A percentile compares a stretch with the other conserved stretches of the same genome.
Conservation (phyloP, 371 early-diverging fungal genomes). For the Rhizoclosmatium hyalinum region DNA sequence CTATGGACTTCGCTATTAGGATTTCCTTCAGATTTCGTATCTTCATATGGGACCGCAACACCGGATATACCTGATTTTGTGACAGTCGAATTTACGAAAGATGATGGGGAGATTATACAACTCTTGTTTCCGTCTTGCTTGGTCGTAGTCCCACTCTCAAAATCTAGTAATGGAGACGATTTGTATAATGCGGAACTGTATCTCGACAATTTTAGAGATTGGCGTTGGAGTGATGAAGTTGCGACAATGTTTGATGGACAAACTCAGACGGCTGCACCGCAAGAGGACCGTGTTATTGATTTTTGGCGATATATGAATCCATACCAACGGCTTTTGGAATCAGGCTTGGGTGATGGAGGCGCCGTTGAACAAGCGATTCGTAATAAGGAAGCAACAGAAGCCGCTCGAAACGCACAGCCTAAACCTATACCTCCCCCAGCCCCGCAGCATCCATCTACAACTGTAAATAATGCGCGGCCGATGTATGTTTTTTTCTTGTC, state of each 20-base stretch:
- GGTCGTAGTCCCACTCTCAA: neutral
- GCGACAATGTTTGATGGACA: slow-evolving; percentile 5
- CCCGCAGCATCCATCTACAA: neutral
- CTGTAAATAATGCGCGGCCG: neutral
- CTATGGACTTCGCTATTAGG: slow-evolving; percentile 1
- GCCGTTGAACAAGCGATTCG: slow-evolving; percentile 4
- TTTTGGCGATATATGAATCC: slow-evolving; percentile 25
- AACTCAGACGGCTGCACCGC: neutral
- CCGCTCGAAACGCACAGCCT: neutral
- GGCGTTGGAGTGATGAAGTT: slow-evolving; percentile 20
- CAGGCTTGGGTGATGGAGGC: slow-evolving; percentile 13
- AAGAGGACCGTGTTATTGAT: neutral
- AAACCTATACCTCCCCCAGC: too few relatives aligned
- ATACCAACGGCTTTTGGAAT: slow-evolving; percentile 10
- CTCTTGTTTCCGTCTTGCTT: slow-evolving; percentile 15
- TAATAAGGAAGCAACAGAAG: neutral
- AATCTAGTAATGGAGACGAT: neutral
- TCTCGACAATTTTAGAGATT: slow-evolving; percentile 5
- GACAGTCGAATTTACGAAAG: slow-evolving; percentile 10
- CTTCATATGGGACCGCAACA: neutral
- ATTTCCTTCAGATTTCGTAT: neutral
- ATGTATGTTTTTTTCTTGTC: neutral
- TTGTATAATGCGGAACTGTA: neutral
- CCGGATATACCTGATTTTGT: neutral
- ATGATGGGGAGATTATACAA: neutral